Base-by-base conservation (phyloP, 176 grass and related monocot genomes). In the Secale cereale region DNA sequence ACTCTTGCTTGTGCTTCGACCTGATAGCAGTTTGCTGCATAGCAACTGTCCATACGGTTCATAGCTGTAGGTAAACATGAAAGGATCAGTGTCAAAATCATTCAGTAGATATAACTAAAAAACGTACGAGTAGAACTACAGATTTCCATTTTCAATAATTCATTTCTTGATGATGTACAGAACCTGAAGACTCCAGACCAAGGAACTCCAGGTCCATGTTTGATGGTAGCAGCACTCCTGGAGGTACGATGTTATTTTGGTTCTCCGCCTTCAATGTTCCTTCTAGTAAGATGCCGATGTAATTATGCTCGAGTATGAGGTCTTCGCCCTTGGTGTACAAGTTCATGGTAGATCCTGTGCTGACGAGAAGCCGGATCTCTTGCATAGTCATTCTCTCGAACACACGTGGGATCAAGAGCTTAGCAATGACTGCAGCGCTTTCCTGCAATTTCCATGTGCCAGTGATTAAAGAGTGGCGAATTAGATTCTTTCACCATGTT, bases 381-480 rank as follows among this genome's bases (percentile, higher is more conserved):
- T 86, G 85, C 91, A 93, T 90, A 85, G 87, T 70, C 91, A 98
- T 90, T 87, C 90, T 93, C 90, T 98, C 95, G 70, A 98, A 89
- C 82, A 92, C 82, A 76, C 87, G 89, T 13, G 95, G 93, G 82
- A 98, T 88, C 72, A 95, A 85, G 36, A 95, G 70, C 75, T 90
- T 93, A 9, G 91, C 89, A 64, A 92, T 59, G 10, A 92, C 95
- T 69, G 90, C 81, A 73, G 87, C 70, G 56, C 89, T 90, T 87
- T 95, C 95, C 93, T 95, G 91, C 30, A 85, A 89, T 80, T 74
- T 85, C 26, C 35, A 83, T 78, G 66, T 50, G 29, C 2, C 5
- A 39, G 48, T 35, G 3, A 73, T 33, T 11, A 12, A 59, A n/a
- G 29, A 43, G 2, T 13, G 17, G 7, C 3, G 77, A 9, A 39